phyloP scores from a whole-genome alignment of 1,284 basidiomycete species.

The Coriolopsis trogii region DNA sequence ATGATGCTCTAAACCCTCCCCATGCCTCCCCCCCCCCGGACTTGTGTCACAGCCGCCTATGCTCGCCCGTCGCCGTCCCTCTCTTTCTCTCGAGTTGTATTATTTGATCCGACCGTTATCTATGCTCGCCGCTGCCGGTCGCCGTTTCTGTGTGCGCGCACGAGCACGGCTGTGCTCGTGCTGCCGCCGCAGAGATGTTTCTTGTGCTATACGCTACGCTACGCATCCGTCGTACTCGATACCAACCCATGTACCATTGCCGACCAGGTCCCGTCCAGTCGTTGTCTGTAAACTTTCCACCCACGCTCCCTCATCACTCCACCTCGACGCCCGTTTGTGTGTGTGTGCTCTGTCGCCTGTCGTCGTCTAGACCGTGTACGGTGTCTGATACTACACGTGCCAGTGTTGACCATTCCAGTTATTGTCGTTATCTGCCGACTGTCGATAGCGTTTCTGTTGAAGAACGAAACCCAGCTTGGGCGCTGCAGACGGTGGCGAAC shows the following conservation, averaged over 20 bases:
- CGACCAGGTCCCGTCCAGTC: background rate
- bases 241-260: background rate
- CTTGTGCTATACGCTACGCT: slow-evolving; percentile 17
- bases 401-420: too few species aligned
- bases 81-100: slow-evolving; percentile 3
- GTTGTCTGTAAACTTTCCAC: background rate
- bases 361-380: too few species aligned
- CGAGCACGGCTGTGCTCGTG: too few species aligned
- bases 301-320: background rate
- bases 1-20: slow-evolving; percentile 40
- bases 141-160: background rate
- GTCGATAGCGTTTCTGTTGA: too few species aligned
- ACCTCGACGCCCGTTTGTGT: too few species aligned
- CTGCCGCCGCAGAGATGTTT: background rate
- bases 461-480: too few species aligned
- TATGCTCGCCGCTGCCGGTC: background rate
- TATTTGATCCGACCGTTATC: too few species aligned
- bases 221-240: background rate
- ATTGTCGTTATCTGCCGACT: too few species aligned
- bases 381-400: too few species aligned
- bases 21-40: background rate
- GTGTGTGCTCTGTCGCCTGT: too few species aligned
- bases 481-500: too few species aligned
- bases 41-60: slow-evolving; percentile 12
- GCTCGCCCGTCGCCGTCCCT: slow-evolving; percentile 1